phyloP scores from a whole-genome alignment of 768 basidiomycete species.

The Pisolithus tinctorius region DNA sequence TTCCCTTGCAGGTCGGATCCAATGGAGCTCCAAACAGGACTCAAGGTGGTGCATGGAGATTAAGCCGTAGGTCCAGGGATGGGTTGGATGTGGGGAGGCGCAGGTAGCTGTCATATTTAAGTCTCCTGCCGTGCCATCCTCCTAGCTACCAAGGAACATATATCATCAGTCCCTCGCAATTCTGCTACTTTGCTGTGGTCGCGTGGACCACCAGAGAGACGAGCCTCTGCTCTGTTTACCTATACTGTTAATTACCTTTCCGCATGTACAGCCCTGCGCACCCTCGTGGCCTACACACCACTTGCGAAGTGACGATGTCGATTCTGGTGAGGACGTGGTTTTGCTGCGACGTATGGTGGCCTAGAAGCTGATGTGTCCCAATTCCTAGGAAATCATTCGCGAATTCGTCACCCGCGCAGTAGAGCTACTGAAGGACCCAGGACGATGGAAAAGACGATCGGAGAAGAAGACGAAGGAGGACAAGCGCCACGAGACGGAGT shows the following conservation, averaged over 20 bases:
- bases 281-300: conserved; percentile 21
- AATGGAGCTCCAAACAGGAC: neutral
- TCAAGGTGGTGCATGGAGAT: conserved; percentile 2
- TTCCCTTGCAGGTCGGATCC: conserved; percentile 1
- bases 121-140: neutral
- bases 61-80: neutral
- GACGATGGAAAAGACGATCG: neutral
- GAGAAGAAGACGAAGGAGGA: neutral
- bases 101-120: neutral
- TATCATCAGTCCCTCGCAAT: conserved; percentile 8
- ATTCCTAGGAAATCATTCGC: conserved; percentile 16
- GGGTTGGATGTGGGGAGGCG: neutral
- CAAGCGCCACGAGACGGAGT: conserved; percentile 14
- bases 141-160: conserved; percentile 3
- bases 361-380: conserved; percentile 13
- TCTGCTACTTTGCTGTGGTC: conserved; percentile 13
- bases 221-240: conserved; percentile 3
- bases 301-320: conserved; percentile 19
- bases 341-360: conserved; percentile 4
- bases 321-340: conserved; percentile 22
- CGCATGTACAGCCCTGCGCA: conserved; percentile 7
- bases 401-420: conserved; percentile 17
- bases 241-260: conserved; percentile 19
- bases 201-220: conserved; percentile 4
- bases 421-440: neutral